Conservation (phyloP, 176 grass and related monocot species). For the Hordeum marinum region DNA sequence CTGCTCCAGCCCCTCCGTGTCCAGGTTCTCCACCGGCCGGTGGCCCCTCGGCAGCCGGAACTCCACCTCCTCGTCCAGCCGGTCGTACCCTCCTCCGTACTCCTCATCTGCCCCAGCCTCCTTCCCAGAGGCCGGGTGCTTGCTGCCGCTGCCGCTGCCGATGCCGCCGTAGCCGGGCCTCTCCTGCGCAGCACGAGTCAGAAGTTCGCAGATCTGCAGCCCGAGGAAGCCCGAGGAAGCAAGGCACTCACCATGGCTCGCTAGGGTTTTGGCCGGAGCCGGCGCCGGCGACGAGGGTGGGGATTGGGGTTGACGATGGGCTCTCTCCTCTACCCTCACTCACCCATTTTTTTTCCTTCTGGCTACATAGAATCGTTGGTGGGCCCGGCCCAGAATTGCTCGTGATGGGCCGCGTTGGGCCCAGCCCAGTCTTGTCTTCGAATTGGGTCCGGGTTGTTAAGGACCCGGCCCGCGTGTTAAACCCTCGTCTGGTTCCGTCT, state of each 20-base stretch:
- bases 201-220: not conserved
- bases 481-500: not conserved
- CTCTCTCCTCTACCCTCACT: too few species aligned
- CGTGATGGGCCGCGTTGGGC: fast-evolving
- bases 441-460: not conserved
- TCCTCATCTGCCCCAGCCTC: not conserved
- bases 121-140: not conserved
- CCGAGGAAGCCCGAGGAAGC: not conserved
- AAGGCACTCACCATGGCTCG: conserved; percentile 2
- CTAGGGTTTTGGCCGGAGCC: conserved; percentile 9
- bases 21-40: conserved; percentile 80
- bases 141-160: not conserved
- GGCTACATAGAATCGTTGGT: not conserved
- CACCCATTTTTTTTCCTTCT: too few species aligned
- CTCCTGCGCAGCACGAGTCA: not conserved
- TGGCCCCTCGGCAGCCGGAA: conserved; percentile 79
- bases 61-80: conserved; percentile 40
- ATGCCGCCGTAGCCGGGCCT: not conserved
- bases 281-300: not conserved
- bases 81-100: not conserved
- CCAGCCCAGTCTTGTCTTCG: not conserved
- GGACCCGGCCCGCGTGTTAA: not conserved
- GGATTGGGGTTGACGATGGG: not conserved
- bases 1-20: conserved; percentile 82
- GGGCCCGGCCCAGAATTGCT: too few species aligned